A percentile compares a stretch with the other conserved stretches of the same genome.
phyloP scores from a whole-genome alignment of 2,329 filamentous ascomycete genomes.

The Mollisia scopiformis region DNA sequence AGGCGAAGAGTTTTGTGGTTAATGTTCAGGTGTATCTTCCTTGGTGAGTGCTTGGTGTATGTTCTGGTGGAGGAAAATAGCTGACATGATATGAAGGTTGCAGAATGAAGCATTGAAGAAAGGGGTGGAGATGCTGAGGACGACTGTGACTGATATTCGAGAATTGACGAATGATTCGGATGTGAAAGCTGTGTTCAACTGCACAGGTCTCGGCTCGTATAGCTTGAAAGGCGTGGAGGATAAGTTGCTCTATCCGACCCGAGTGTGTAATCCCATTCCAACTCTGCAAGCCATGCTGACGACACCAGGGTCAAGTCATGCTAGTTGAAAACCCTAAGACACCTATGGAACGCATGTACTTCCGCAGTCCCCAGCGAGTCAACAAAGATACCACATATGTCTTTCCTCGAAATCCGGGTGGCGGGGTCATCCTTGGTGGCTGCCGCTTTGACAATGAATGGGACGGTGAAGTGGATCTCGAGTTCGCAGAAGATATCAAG shows the following conservation, averaged over 20 bases:
- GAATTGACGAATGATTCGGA: constrained; percentile 18
- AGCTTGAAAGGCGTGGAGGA: constrained; percentile 33
- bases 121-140: constrained; percentile 22
- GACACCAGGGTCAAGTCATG: constrained; percentile 34
- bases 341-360: constrained; percentile 43
- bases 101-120: constrained; percentile 28
- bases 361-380: constrained; percentile 44
- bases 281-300: neutral
- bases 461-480: constrained; percentile 34
- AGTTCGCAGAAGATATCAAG: constrained; percentile 39
- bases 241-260: constrained; percentile 34
- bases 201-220: constrained; percentile 32
- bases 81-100: constrained; percentile 70
- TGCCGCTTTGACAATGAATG: constrained; percentile 39
- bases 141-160: constrained; percentile 16
- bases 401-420: constrained; percentile 44
- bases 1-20: constrained; percentile 53
- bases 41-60: constrained; percentile 9
- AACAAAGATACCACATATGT: constrained; percentile 47
- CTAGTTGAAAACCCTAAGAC: constrained; percentile 42
- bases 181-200: constrained; percentile 28
- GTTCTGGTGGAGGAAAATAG: constrained; percentile 26
- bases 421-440: constrained; percentile 40
- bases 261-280: constrained; percentile 9
- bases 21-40: constrained; percentile 26